phyloP scores from a whole-genome alignment of 176 grass and related monocot genomes.

The Aechmea fasciata region DNA sequence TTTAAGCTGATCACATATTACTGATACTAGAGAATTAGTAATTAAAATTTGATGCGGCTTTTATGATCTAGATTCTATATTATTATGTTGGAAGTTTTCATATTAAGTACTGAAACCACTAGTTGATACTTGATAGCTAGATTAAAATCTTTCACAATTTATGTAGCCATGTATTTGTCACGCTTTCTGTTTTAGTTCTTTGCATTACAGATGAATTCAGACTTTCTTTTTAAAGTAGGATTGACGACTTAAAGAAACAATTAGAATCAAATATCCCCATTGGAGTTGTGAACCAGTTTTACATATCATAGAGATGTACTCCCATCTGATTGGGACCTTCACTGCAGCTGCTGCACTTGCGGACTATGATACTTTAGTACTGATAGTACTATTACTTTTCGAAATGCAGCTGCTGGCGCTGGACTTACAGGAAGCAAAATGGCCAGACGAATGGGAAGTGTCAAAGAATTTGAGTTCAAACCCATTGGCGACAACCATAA shows the following conservation, averaged over 20 bases:
- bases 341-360: background rate
- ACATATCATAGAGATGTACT: background rate
- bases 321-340: background rate
- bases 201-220: background rate
- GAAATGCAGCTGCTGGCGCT: constrained; percentile 87
- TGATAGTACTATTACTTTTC: constrained; percentile 8
- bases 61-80: background rate
- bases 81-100: background rate
- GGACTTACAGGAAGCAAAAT: constrained; percentile 91
- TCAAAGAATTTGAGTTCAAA: constrained; percentile 97
- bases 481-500: constrained; percentile 72
- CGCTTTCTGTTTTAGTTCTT: background rate
- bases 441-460: constrained; percentile 68
- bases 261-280: too few relatives aligned
- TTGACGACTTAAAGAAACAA: background rate
- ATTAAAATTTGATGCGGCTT: too few relatives aligned
- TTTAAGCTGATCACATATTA: too few relatives aligned
- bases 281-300: too few relatives aligned
- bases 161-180: background rate
- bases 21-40: too few relatives aligned
- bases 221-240: background rate
- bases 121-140: background rate
- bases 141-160: background rate
- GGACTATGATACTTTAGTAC: too few relatives aligned
- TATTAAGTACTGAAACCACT: background rate